Conservation (phyloP, 495 filamentous ascomycete genomes). For the Amorphotheca resinae region DNA sequence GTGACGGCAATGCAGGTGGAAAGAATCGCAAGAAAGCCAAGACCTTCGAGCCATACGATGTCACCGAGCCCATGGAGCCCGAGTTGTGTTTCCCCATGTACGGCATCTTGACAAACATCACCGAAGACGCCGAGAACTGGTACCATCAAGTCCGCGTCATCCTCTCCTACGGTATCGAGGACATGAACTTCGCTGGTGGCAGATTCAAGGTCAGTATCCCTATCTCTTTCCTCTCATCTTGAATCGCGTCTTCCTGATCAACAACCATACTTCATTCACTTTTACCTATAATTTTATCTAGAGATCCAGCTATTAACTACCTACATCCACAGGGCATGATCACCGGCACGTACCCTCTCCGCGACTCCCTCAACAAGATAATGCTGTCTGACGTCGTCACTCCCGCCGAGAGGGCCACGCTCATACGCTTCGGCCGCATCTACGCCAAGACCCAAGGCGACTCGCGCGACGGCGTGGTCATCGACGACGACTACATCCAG, state of each 20-base stretch:
- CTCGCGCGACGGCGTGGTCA: neutral
- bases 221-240: neutral
- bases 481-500: neutral
- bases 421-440: neutral
- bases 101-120: neutral
- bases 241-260: neutral
- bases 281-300: too few species aligned
- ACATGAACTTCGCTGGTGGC: neutral
- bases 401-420: neutral
- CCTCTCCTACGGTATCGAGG: neutral
- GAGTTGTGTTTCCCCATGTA: neutral
- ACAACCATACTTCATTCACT: too few species aligned
- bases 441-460: neutral
- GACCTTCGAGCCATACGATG: too few species aligned
- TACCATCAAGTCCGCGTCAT: neutral
- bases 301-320: too few species aligned
- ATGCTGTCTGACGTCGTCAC: neutral
- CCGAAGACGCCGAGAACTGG: neutral
- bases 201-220: neutral
- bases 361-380: neutral
- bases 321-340: neutral
- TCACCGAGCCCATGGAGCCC: neutral
- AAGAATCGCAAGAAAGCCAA: too few species aligned
- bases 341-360: neutral
- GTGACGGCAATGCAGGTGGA: too few species aligned